A percentile compares a stretch with the other conserved stretches of the same genome.
Conservation (phyloP, 106 monocot species). For the Dioscorea dumetorum region DNA sequence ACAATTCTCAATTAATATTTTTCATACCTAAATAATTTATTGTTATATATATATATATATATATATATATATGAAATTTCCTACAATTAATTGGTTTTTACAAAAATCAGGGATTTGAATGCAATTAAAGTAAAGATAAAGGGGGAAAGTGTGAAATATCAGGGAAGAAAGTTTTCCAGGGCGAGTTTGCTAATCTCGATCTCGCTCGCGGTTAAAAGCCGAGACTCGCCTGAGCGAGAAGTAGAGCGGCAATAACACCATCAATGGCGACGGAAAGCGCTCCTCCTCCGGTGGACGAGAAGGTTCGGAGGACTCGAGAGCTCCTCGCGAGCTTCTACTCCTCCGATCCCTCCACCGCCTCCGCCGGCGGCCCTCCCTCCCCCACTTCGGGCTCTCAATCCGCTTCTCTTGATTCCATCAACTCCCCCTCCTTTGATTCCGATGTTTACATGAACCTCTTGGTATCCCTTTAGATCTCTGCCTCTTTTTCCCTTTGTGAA, state of each 20-base stretch:
- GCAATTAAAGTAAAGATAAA: too few species aligned
- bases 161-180: too few species aligned
- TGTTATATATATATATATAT: too few species aligned
- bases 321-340: conserved; percentile 98
- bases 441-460: conserved; percentile 81
- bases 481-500: not conserved
- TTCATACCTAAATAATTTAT: too few species aligned
- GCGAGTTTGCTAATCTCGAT: too few species aligned
- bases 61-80: too few species aligned
- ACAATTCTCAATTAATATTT: too few species aligned
- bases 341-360: conserved; percentile 34
- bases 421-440: conserved; percentile 75
- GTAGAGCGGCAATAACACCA: not conserved
- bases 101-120: too few species aligned
- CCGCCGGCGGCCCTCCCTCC: conserved; percentile 7
- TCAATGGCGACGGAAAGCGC: conserved; percentile 15
- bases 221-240: not conserved
- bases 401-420: conserved; percentile 70
- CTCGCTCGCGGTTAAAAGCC: too few species aligned
- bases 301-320: conserved; percentile 88
- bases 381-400: conserved; percentile 9
- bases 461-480: conserved; percentile 23
- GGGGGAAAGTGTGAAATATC: too few species aligned
- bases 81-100: too few species aligned
- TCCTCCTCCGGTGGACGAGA: conserved; percentile 55